Percentiles rank a stretch among this genome's conserved stretches.
Conservation (phyloP, 176 grass and related monocot genomes). For the Ananas comosus region DNA sequence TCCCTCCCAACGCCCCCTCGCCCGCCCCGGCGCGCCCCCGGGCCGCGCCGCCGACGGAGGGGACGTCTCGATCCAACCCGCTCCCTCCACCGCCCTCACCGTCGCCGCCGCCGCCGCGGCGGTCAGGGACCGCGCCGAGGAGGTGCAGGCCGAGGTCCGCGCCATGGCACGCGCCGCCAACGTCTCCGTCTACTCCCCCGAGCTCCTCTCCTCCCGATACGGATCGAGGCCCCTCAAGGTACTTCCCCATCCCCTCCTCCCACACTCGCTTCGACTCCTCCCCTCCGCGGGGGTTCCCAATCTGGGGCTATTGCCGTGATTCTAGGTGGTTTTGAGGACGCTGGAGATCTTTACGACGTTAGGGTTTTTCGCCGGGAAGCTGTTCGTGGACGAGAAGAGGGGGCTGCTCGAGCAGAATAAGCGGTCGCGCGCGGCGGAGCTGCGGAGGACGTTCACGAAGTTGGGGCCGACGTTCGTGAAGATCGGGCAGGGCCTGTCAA, state of each 20-base stretch:
- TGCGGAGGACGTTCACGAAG: slow-evolving; percentile 64
- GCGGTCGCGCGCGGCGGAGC: slow-evolving; percentile 60
- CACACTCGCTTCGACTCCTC: no score
- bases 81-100: background rate
- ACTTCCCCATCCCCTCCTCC: background rate
- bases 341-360: slow-evolving; percentile 65
- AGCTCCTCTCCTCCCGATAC: slow-evolving; percentile 64
- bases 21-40: slow-evolving; percentile 17
- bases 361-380: slow-evolving; percentile 40
- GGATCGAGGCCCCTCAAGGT: slow-evolving; percentile 63
- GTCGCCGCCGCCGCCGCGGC: slow-evolving; percentile 7
- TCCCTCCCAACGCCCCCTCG: background rate
- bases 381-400: slow-evolving; percentile 54
- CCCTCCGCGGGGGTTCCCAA: background rate
- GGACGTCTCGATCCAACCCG: slow-evolving; percentile 20
- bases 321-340: slow-evolving; percentile 54
- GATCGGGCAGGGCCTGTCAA: slow-evolving; percentile 89
- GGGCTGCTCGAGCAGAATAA: slow-evolving; percentile 36
- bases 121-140: slow-evolving; percentile 40
- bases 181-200: slow-evolving; percentile 65
- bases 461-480: slow-evolving; percentile 98
- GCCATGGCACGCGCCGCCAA: slow-evolving; percentile 65
- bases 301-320: slow-evolving; percentile 12
- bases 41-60: slow-evolving; percentile 17
- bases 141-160: slow-evolving; percentile 74